A percentile compares a stretch with the other conserved stretches of the same genome.
phyloP scores from a whole-genome alignment of 2,329 filamentous ascomycete species.

The Penicillium sp. region DNA sequence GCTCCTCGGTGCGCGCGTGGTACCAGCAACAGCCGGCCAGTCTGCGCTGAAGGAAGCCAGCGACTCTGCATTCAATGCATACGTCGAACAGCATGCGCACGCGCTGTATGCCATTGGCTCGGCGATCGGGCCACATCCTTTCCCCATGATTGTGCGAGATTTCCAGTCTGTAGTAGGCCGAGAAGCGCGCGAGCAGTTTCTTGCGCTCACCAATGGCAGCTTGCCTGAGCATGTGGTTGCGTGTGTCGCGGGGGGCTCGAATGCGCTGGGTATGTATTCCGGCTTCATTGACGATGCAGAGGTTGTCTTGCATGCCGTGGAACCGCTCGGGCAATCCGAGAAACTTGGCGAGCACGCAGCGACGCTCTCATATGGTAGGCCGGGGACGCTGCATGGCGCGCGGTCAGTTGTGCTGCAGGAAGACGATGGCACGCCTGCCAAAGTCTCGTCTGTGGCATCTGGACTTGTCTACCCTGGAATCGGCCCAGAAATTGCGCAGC shows the following conservation, averaged over 20 bases:
- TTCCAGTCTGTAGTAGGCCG: slow-evolving; percentile 5
- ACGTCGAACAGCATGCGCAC: slow-evolving; percentile 76
- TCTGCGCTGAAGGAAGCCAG: slow-evolving; percentile 70
- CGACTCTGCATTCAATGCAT: slow-evolving; percentile 80
- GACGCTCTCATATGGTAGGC: slow-evolving; percentile 1
- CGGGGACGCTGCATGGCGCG: slow-evolving; percentile 2
- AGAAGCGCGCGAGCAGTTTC: slow-evolving; percentile 15
- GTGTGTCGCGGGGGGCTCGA: slow-evolving; percentile 20
- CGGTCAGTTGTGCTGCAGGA: slow-evolving; percentile 5
- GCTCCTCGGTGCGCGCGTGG: slow-evolving; percentile 1
- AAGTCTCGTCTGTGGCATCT: slow-evolving; percentile 18
- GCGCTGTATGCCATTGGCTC: slow-evolving; percentile 92
- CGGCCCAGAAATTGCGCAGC: slow-evolving; percentile 22
- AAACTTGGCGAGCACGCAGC: slow-evolving; percentile 4
- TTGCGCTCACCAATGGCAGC: slow-evolving; percentile 13
- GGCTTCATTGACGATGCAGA: slow-evolving; percentile 5
- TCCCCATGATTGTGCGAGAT: slow-evolving; percentile 8
- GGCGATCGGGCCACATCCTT: slow-evolving; percentile 85
- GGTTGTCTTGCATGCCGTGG: slow-evolving; percentile 1
- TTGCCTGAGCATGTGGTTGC: slow-evolving; percentile 21
- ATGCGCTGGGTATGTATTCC: slow-evolving; percentile 18
- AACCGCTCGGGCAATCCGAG: neutral
- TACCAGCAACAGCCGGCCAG: slow-evolving; percentile 62
- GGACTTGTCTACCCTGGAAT: slow-evolving; percentile 24
- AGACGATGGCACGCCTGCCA: neutral